Percentiles rank a stretch among this genome's conserved stretches.
Evolutionary conservation across 2,329 filamentous ascomycete species (phyloP).

Genomic region (Tolypocladium cylindrosporum): DNA sequence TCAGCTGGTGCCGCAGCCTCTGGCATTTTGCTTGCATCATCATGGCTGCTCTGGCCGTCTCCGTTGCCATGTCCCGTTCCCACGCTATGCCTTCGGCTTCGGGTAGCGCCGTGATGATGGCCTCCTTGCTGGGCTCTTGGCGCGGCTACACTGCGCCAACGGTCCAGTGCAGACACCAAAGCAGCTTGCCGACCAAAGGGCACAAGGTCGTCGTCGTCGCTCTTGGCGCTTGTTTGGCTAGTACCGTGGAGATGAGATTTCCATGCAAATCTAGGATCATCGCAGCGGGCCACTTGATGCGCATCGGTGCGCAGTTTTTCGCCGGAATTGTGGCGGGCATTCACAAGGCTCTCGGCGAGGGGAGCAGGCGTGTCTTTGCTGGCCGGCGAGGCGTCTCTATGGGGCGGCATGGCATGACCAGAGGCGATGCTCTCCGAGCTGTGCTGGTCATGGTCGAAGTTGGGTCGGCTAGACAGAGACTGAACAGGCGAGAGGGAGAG

Average conservation of each 20-base stretch:
- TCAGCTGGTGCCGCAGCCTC: not conserved
- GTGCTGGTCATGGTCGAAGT: constrained; percentile 1
- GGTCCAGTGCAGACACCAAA: constrained; percentile 9
- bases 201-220: not conserved
- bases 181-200: constrained; percentile 1
- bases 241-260: not conserved
- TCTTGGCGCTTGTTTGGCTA: not conserved
- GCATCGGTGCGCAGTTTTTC: not conserved
- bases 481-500: constrained; percentile 12
- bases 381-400: not conserved
- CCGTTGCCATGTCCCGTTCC: not conserved
- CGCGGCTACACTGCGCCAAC: constrained; percentile 8
- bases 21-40: not conserved
- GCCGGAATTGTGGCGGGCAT: too few species aligned
- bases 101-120: not conserved
- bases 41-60: not conserved
- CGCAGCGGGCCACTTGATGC: not conserved
- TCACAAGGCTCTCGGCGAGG: not conserved
- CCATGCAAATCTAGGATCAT: not conserved
- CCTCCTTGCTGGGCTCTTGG: not conserved
- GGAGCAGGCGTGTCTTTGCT: not conserved
- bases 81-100: not conserved
- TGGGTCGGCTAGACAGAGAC: constrained; percentile 8
- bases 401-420: not conserved
- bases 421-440: not conserved